Conservation (phyloP, 352 stramenopile genomes). For the Pseudoperonospora humuli region DNA sequence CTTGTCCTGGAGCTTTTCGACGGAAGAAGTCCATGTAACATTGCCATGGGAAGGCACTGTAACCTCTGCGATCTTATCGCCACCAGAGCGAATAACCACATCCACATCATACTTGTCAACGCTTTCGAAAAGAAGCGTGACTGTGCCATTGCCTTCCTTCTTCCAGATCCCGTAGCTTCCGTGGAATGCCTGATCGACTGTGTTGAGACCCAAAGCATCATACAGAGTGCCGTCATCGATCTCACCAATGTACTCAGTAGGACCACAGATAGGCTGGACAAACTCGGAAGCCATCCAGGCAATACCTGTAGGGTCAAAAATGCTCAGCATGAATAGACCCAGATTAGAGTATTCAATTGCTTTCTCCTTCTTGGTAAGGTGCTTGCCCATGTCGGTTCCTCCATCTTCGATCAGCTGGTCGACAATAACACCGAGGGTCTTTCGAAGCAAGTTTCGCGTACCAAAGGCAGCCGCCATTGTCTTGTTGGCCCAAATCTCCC, state of each 20-base stretch:
- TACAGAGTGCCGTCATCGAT: constrained; percentile 40
- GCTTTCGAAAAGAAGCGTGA: constrained; percentile 20
- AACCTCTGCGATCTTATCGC: constrained; percentile 14
- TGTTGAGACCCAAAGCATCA: constrained; percentile 33
- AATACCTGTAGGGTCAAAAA: constrained; percentile 44
- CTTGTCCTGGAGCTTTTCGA: constrained; percentile 22
- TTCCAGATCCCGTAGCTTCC: constrained; percentile 37
- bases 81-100: constrained; percentile 24
- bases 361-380: constrained; percentile 14
- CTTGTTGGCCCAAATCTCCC: constrained; percentile 23
- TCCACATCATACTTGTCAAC: constrained; percentile 13
- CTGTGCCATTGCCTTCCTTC: constrained; percentile 26
- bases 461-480: constrained; percentile 8
- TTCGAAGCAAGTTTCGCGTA: constrained; percentile 20
- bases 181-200: constrained; percentile 32
- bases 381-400: constrained; percentile 23
- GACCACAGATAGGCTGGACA: constrained; percentile 49
- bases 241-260: constrained; percentile 33
- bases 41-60: constrained; percentile 13
- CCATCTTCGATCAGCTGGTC: constrained; percentile 24
- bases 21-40: constrained; percentile 13
- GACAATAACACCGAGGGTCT: constrained; percentile 24
- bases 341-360: constrained; percentile 16
- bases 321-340: constrained; percentile 34
- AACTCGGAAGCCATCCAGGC: constrained; percentile 40